Evolutionary conservation across 345 rosid species (phyloP), one percentile per base, ranked within the genome.

Genomic region (Brassica napus): DNA sequence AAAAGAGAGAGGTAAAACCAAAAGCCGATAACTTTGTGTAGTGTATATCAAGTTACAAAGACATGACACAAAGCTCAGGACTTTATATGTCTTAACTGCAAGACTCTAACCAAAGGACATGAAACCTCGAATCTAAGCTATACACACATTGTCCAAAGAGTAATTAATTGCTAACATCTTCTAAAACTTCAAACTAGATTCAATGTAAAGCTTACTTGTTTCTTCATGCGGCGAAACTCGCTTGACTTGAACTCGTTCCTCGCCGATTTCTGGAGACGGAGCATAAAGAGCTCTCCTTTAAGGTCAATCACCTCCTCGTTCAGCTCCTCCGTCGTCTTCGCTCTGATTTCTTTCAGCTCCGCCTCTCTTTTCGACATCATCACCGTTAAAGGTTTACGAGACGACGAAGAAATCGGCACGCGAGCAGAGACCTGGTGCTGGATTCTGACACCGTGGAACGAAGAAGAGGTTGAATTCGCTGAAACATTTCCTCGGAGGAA

Each of bases 261-360:
- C 1, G 88, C 90, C 2, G 98, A 92, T 78, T 82, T 92, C 88
- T 90, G 90, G 37, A 90, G 88, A 64, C 97, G 86, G 62, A 94
- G 99, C 92, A 94, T 91, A 77, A 94, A 86, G 49, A 92, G 92
- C 83, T 94, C 99, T n/a, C 98, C 98, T 76, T 94, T 94, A 65
- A 94, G 85, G 47, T 92, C 97, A 26, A 92, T 76, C 7, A 92
- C 94, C 81, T 94, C 93, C 67, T 94, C 94, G 73, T 91, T 88
- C 71, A 94, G 89, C 75, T 92, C 85, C 55, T 91, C 94, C 11
- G 92, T 88, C 35, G 91, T 85, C 79, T 85, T 87, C 58, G 83
- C 80, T 72, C 94, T 86, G 21, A 92, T 94, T 69, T 89, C 94
- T 81, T 89, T 90, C 87, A 92, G 0, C 73, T 92, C 94, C 76